A percentile compares a stretch with the other conserved stretches of the same genome.
phyloP scores from a whole-genome alignment of 2,329 filamentous ascomycete genomes.

The Aspergillus texensis region DNA sequence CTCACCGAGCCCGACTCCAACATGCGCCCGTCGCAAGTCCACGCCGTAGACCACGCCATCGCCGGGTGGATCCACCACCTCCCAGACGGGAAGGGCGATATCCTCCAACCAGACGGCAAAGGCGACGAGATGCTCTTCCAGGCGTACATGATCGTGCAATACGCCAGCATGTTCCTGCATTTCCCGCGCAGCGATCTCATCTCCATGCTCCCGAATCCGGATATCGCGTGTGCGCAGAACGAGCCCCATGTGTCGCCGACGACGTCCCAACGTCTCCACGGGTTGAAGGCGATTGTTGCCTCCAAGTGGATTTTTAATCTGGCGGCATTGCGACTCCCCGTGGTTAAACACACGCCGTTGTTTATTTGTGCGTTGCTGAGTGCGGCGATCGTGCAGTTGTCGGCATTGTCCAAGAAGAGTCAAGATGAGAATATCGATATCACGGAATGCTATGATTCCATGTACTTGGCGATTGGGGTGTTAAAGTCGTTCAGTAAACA shows the following conservation, averaged over 20 bases:
- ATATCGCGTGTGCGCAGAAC: neutral
- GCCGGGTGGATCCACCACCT: neutral
- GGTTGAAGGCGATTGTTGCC: constrained; percentile 1
- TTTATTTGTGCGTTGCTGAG: neutral
- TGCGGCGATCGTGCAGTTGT: neutral
- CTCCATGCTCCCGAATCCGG: neutral
- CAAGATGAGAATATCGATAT: neutral
- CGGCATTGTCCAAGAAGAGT: neutral
- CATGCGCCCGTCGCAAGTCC: neutral
- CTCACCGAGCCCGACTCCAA: neutral
- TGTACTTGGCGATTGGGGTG: neutral
- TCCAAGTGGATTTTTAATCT: constrained; percentile 6
- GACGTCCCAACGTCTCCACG: neutral
- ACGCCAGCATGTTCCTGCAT: constrained; percentile 1
- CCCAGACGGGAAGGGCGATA: neutral
- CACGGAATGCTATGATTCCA: constrained; percentile 1
- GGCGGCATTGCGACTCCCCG: neutral
- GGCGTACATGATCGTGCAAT: constrained; percentile 1
- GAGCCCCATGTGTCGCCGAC: neutral
- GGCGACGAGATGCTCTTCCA: constrained; percentile 6
- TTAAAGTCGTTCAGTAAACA: constrained; percentile 1
- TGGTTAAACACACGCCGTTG: neutral
- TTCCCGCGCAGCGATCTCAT: constrained; percentile 7
- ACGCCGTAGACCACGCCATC: constrained; percentile 1
- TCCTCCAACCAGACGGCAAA: neutral